Evolutionary conservation across 2,329 filamentous ascomycete species (phyloP).

Genomic region (Tympanopsis confertula): DNA sequence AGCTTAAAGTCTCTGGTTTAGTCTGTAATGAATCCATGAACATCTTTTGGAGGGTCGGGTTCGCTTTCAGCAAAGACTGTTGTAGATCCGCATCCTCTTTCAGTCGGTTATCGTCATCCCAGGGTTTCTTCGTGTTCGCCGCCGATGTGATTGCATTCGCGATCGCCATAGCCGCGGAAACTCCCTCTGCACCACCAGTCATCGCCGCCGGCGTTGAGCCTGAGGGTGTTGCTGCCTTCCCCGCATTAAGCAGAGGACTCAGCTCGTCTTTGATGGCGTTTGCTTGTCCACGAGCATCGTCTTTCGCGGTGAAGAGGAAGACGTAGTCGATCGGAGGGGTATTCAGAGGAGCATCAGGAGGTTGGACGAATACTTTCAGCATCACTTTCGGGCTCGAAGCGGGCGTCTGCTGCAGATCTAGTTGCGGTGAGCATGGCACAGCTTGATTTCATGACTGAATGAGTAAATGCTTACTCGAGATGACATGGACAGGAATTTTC

Average conservation of each 20-base stretch:
- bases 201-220: constrained; percentile 11
- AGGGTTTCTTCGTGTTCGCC: constrained; percentile 19
- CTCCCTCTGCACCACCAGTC: constrained; percentile 10
- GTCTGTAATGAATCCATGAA: constrained; percentile 55
- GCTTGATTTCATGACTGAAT: no score
- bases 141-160: constrained; percentile 37
- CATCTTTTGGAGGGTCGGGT: constrained; percentile 46
- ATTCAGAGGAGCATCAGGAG: constrained; percentile 27
- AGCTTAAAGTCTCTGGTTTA: constrained; percentile 53
- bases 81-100: constrained; percentile 52
- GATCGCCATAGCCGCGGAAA: constrained; percentile 49
- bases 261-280: constrained; percentile 54
- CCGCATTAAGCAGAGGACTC: constrained; percentile 46
- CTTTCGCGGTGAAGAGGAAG: constrained; percentile 48
- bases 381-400: constrained; percentile 56
- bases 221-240: constrained; percentile 23
- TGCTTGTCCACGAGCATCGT: constrained; percentile 51
- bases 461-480: no score
- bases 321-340: constrained; percentile 42
- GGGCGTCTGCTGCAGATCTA: constrained; percentile 63
- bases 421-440: no score
- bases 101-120: constrained; percentile 52
- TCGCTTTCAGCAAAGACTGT: constrained; percentile 52
- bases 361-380: constrained; percentile 54
- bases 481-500: no score